Percentiles rank a stretch among this genome's conserved stretches.
Conservation (phyloP, 805 yeast genomes). For the Pachysolen tannophilus region DNA sequence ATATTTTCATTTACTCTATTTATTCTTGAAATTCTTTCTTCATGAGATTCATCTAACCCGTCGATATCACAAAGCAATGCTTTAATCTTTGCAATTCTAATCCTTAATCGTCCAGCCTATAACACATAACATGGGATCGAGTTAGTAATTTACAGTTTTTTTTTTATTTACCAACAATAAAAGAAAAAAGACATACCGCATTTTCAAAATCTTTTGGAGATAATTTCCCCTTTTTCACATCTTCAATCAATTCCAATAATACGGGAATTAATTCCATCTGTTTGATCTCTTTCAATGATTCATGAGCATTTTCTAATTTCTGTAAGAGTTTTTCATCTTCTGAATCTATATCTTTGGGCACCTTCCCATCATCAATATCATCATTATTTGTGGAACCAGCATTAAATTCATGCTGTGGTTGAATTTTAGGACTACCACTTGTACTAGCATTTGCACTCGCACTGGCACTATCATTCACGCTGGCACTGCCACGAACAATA, state of each 20-base stretch:
- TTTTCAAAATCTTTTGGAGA: slow-evolving; percentile 36
- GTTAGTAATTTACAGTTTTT: slow-evolving; percentile 1
- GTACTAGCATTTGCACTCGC: no score
- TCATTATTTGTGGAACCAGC: no score
- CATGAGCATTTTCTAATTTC: slow-evolving; percentile 9
- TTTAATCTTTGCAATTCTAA: slow-evolving; percentile 29
- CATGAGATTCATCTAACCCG: slow-evolving; percentile 35
- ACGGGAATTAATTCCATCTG: slow-evolving; percentile 30
- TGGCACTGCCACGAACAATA: no score
- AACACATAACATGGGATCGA: no score
- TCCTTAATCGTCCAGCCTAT: slow-evolving; percentile 35
- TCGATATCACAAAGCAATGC: slow-evolving; percentile 31
- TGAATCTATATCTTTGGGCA: no score
- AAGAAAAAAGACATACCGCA: slow-evolving; percentile 21
- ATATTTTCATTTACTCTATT: slow-evolving; percentile 25
- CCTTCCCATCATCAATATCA: no score
- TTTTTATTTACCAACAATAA: no score
- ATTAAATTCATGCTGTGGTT: no score
- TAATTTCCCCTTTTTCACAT: slow-evolving; percentile 28
- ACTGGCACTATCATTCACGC: no score
- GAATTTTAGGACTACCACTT: no score
- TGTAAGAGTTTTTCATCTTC: slow-evolving; percentile 1
- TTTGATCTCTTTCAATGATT: slow-evolving; percentile 22
- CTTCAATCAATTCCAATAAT: slow-evolving; percentile 31
- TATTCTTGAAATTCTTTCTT: slow-evolving; percentile 25